phyloP scores from a whole-genome alignment of 1,139 yeast species.

The Williopsis jadinii region DNA sequence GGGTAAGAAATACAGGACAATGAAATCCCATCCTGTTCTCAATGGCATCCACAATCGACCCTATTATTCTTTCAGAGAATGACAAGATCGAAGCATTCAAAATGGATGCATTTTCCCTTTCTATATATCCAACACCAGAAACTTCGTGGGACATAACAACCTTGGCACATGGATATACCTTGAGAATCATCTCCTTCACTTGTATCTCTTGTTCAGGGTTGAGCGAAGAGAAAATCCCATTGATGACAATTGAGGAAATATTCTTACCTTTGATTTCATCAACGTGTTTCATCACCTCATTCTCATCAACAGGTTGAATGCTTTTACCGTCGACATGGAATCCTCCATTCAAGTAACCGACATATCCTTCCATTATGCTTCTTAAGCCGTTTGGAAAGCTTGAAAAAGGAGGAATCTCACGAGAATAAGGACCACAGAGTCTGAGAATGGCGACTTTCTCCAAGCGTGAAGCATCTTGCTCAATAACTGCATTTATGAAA shows the following conservation, averaged over 20 bases:
- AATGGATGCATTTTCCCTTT: constrained; percentile 36
- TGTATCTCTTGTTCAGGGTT: constrained; percentile 27
- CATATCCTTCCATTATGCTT: constrained; percentile 28
- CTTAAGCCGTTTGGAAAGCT: constrained; percentile 33
- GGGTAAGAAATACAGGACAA: constrained; percentile 35
- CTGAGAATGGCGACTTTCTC: constrained; percentile 33
- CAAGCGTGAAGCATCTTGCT: constrained; percentile 31
- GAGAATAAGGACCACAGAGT: constrained; percentile 32
- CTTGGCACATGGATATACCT: constrained; percentile 28
- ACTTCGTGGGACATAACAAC: constrained; percentile 32
- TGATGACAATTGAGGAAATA: constrained; percentile 29
- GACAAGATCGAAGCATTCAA: constrained; percentile 34
- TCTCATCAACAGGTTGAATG: constrained; percentile 28
- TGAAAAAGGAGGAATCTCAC: constrained; percentile 29
- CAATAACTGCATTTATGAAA: constrained; percentile 37
- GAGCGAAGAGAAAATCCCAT: constrained; percentile 33
- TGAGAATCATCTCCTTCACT: constrained; percentile 25
- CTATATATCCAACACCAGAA: constrained; percentile 34
- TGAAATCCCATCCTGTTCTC: constrained; percentile 24
- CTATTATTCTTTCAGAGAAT: constrained; percentile 33
- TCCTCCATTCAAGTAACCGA: constrained; percentile 31
- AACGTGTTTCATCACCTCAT: constrained; percentile 25
- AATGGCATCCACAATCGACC: constrained; percentile 30
- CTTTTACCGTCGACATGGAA: constrained; percentile 32
- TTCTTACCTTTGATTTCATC: constrained; percentile 24